These are phyloP conservation scores for Fistulinella cinereoalba DNA, from an alignment of 1,284 basidiomycete species.

Conservation along the genomic window DNA sequence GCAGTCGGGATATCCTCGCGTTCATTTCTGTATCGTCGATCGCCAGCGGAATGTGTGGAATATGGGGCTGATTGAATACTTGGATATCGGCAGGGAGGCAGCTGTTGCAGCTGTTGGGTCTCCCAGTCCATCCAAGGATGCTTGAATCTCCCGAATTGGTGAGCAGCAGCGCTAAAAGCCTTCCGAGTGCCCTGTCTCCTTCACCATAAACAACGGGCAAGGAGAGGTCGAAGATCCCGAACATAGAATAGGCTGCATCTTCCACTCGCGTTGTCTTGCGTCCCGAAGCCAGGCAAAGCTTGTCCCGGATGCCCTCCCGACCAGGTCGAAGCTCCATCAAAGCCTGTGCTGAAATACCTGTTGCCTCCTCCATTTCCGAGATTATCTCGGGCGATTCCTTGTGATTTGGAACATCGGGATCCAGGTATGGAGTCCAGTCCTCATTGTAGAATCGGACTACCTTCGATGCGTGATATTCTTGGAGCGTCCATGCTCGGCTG, in stretches of 20 bases:
- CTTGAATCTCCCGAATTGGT: conserved; percentile 6
- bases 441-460: no score
- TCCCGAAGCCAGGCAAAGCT: conserved; percentile 6
- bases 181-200: background rate
- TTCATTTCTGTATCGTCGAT: background rate
- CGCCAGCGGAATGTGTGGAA: background rate
- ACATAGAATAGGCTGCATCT: background rate
- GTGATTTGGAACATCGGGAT: background rate
- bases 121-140: conserved; percentile 8
- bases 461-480: no score
- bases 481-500: no score
- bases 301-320: conserved; percentile 6
- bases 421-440: no score
- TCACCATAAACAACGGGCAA: background rate
- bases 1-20: background rate
- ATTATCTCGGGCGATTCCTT: background rate
- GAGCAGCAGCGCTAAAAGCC: conserved; percentile 5
- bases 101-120: conserved; percentile 2
- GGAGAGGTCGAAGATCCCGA: conserved; percentile 3
- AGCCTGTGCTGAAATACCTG: background rate
- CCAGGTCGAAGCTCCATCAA: background rate
- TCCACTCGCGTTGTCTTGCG: conserved; percentile 4
- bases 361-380: background rate
- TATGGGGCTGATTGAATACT: background rate
- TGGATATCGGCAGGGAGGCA: background rate